A percentile compares a stretch with the other conserved stretches of the same genome.
Evolutionary conservation across 306 rosid species (phyloP).

Genomic region (Acacia confusa): DNA sequence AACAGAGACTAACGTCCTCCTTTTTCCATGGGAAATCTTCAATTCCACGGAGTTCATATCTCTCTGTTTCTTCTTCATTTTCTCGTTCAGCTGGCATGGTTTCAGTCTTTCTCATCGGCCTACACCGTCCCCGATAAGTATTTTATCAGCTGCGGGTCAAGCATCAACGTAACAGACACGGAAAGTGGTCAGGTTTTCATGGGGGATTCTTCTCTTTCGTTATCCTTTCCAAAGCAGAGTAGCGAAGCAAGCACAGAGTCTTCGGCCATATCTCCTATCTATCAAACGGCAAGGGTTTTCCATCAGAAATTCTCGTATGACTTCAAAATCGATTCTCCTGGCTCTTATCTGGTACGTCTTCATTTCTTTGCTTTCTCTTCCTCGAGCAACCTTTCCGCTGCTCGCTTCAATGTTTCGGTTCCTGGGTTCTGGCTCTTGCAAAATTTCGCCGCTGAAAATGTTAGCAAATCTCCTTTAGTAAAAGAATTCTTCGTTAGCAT

Average conservation of each 20-base stretch:
- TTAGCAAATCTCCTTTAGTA: slow-evolving; percentile 7
- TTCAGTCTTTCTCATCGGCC: slow-evolving; percentile 18
- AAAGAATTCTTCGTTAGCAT: slow-evolving; percentile 39
- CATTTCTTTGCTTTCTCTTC: slow-evolving; percentile 47
- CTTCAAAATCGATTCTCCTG: slow-evolving; percentile 16
- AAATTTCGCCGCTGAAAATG: slow-evolving; percentile 28
- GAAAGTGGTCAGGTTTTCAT: slow-evolving; percentile 11
- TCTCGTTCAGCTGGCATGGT: slow-evolving; percentile 25
- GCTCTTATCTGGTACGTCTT: slow-evolving; percentile 43
- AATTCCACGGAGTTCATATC: neutral
- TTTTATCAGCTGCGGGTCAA: slow-evolving; percentile 46
- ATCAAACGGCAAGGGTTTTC: slow-evolving; percentile 39
- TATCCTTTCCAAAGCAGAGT: slow-evolving; percentile 1
- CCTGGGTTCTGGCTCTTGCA: slow-evolving; percentile 33
- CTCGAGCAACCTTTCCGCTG: slow-evolving; percentile 29
- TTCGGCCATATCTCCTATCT: slow-evolving; percentile 8
- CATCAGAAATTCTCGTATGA: slow-evolving; percentile 25
- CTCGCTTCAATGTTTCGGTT: slow-evolving; percentile 42
- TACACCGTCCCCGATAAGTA: slow-evolving; percentile 31
- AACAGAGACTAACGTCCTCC: neutral
- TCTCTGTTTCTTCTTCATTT: slow-evolving; percentile 2
- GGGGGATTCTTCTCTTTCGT: slow-evolving; percentile 30
- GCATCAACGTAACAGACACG: neutral
- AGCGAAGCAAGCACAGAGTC: neutral
- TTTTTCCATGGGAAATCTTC: slow-evolving; percentile 10